A percentile compares a stretch with the other conserved stretches of the same genome.
phyloP scores from a whole-genome alignment of 176 grass and related monocot species.

The Olyra latifolia region DNA sequence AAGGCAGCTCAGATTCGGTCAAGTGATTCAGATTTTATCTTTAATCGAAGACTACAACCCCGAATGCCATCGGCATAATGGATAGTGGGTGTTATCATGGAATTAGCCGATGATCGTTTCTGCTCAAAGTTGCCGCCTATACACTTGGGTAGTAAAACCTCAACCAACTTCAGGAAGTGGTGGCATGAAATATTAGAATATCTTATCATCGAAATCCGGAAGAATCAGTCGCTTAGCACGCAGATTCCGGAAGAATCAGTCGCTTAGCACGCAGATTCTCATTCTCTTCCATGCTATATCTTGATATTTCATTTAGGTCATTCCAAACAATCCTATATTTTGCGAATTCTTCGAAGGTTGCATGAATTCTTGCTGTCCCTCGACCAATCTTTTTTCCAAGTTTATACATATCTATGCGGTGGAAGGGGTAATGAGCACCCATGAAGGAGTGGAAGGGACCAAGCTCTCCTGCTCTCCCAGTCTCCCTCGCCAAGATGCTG shows the following conservation, averaged over 20 bases:
- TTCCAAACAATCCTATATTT: neutral
- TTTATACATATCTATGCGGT: neutral
- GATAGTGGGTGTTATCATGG: too few relatives aligned
- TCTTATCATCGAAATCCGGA: neutral
- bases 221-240: neutral
- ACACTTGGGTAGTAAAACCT: too few relatives aligned
- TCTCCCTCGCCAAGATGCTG: neutral
- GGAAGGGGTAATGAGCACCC: conserved; percentile 2
- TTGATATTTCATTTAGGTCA: neutral
- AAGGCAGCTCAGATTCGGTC: too few relatives aligned
- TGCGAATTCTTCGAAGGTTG: neutral
- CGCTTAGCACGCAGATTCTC: neutral
- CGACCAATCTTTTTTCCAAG: neutral
- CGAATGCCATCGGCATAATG: too few relatives aligned
- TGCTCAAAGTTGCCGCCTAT: too few relatives aligned
- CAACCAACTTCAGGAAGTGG: too few relatives aligned
- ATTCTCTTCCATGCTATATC: neutral
- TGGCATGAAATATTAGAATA: too few relatives aligned
- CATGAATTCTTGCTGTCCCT: neutral
- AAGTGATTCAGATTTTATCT: too few relatives aligned
- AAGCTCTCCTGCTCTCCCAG: too few relatives aligned
- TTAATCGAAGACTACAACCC: too few relatives aligned
- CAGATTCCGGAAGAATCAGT: neutral
- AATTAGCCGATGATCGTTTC: too few relatives aligned
- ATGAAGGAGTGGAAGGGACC: neutral